These are phyloP conservation scores for Macrolepiota albuminosa DNA, from an alignment of 768 basidiomycete genomes.

Conservation along the genomic window DNA sequence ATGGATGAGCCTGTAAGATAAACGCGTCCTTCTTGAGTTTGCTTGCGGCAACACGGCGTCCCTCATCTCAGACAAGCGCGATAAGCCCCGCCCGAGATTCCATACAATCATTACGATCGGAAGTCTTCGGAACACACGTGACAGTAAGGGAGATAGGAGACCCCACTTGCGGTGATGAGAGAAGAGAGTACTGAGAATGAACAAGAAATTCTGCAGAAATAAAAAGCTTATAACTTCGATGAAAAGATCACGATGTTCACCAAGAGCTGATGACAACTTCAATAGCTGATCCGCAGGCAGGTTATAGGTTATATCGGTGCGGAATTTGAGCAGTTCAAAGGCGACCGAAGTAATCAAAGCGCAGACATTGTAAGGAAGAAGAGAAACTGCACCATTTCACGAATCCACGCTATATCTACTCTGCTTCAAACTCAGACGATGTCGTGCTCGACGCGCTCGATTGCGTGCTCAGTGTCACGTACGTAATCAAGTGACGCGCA, in stretches of 20 bases:
- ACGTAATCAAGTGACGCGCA: not conserved
- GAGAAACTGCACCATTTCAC: conserved; percentile 6
- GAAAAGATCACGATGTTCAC: not conserved
- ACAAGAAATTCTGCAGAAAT: not conserved
- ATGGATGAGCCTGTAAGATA: too few species aligned
- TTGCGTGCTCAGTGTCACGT: conserved; percentile 20
- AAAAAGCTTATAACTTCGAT: too few species aligned
- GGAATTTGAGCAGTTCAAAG: not conserved
- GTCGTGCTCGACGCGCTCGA: conserved; percentile 29
- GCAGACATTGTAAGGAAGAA: conserved; percentile 1
- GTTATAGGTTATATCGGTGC: not conserved
- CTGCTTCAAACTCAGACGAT: conserved; percentile 37
- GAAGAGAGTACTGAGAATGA: not conserved
- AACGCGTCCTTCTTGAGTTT: not conserved
- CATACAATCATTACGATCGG: not conserved
- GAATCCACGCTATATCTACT: conserved; percentile 24
- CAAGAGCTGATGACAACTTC: not conserved
- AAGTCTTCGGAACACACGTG: not conserved
- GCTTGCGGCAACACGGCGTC: not conserved
- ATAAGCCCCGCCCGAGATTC: not conserved
- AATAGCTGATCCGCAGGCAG: not conserved
- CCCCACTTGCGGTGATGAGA: not conserved
- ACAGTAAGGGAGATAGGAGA: not conserved
- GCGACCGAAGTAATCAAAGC: not conserved
- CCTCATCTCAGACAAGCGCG: not conserved